A percentile compares a stretch with the other conserved stretches of the same genome.
Evolutionary conservation across 2,329 filamentous ascomycete genomes (phyloP).

Genomic region (Cordyceps farinosa): DNA sequence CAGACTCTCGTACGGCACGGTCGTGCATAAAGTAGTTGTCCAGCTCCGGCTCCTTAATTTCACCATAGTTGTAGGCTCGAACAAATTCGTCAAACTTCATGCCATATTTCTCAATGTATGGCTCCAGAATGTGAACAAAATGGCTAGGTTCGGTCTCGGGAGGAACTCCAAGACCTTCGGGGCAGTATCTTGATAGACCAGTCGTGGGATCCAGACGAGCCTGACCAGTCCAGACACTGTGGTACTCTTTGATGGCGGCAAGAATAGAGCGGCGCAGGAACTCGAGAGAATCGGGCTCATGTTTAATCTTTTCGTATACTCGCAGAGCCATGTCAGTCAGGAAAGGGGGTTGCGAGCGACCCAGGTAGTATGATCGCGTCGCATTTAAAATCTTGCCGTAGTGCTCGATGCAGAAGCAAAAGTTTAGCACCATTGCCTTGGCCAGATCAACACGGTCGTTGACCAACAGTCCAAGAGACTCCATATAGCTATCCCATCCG

Average conservation of each 20-base stretch:
- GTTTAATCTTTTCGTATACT: slow-evolving; percentile 89
- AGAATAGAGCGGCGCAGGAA: slow-evolving; percentile 78
- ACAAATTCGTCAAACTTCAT: slow-evolving; percentile 85
- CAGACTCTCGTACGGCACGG: slow-evolving; percentile 90
- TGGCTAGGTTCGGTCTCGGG: slow-evolving; percentile 88
- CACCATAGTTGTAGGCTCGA: slow-evolving; percentile 75
- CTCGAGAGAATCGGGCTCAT: slow-evolving; percentile 73
- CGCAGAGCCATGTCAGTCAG: slow-evolving; percentile 95
- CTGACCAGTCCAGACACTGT: slow-evolving; percentile 78
- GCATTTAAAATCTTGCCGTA: slow-evolving; percentile 99
- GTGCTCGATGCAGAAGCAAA: slow-evolving; percentile 96
- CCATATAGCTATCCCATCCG: slow-evolving; percentile 99
- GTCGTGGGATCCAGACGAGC: slow-evolving; percentile 75
- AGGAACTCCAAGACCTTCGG: slow-evolving; percentile 78
- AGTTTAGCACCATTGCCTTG: slow-evolving; percentile 93
- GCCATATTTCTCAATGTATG: slow-evolving; percentile 78
- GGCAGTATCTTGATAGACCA: slow-evolving; percentile 79
- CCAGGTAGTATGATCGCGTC: slow-evolving; percentile 92
- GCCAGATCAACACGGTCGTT: slow-evolving; percentile 83
- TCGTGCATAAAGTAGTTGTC: slow-evolving; percentile 97
- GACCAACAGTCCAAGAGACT: slow-evolving; percentile 81
- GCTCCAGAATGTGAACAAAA: slow-evolving; percentile 77
- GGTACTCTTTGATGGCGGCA: slow-evolving; percentile 95
- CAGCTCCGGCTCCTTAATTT: slow-evolving; percentile 77
- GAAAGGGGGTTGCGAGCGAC: slow-evolving; percentile 92